Evolutionary conservation across 2,329 filamentous ascomycete genomes (phyloP).

Genomic region (Aspergillus sojae): DNA sequence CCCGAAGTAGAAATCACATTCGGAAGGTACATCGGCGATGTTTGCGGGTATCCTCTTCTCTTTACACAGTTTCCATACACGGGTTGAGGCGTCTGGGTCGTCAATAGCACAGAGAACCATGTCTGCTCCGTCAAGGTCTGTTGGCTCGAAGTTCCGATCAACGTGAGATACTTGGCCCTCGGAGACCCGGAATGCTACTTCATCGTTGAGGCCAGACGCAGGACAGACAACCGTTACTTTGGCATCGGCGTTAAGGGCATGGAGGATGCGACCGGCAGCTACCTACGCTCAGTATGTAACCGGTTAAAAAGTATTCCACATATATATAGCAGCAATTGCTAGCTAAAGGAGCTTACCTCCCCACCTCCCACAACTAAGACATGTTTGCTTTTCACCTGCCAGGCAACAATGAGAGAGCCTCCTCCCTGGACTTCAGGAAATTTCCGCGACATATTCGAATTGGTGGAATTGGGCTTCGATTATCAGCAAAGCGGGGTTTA

Average conservation of each 20-base stretch:
- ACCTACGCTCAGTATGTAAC: slow-evolving; percentile 62
- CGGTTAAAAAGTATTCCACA: slow-evolving; percentile 14
- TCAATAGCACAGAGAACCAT: slow-evolving; percentile 96
- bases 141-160: slow-evolving; percentile 80
- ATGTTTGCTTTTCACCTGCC: slow-evolving; percentile 87
- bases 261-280: slow-evolving; percentile 88
- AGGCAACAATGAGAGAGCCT: slow-evolving; percentile 90
- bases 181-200: slow-evolving; percentile 80
- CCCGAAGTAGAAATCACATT: slow-evolving; percentile 99
- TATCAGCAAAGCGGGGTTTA: slow-evolving; percentile 1
- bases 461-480: neutral
- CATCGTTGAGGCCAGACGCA: slow-evolving; percentile 75
- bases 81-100: slow-evolving; percentile 84
- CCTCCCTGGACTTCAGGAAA: slow-evolving; percentile 86
- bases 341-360: slow-evolving; percentile 64
- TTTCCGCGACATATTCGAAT: slow-evolving; percentile 49
- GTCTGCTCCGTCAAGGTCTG: slow-evolving; percentile 77
- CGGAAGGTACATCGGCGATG: slow-evolving; percentile 92
- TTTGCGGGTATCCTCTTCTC: slow-evolving; percentile 82
- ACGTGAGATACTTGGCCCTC: slow-evolving; percentile 76
- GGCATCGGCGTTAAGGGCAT: slow-evolving; percentile 93
- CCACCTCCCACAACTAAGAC: slow-evolving; percentile 94
- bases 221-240: slow-evolving; percentile 85
- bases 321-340: slow-evolving; percentile 7
- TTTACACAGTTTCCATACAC: slow-evolving; percentile 93